phyloP scores from a whole-genome alignment of 1,284 basidiomycete genomes.

The Leccinum angustisporum region DNA sequence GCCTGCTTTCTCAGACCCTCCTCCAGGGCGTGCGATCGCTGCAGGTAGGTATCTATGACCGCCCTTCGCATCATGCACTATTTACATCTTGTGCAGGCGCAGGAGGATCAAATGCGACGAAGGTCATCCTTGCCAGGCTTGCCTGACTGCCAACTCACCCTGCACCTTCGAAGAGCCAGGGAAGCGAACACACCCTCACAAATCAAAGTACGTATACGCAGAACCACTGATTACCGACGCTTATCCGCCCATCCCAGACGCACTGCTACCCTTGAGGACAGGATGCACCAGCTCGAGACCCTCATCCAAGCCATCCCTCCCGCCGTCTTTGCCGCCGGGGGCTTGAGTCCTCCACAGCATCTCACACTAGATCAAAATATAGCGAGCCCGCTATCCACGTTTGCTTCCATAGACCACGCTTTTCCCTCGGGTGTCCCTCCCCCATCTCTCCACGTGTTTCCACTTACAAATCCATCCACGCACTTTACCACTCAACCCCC shows the following conservation, averaged over 20 bases:
- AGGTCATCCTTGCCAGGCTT: slow-evolving; percentile 82
- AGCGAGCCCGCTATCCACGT: slow-evolving; percentile 52
- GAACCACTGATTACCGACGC: not conserved
- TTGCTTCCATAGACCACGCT: slow-evolving; percentile 43
- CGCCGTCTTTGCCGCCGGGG: slow-evolving; percentile 67
- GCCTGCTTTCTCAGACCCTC: slow-evolving; percentile 8
- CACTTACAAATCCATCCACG: slow-evolving; percentile 74
- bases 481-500: slow-evolving; percentile 55
- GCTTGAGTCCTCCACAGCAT: slow-evolving; percentile 33
- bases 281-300: slow-evolving; percentile 81
- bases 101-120: slow-evolving; percentile 82
- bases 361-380: slow-evolving; percentile 34
- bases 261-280: slow-evolving; percentile 75
- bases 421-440: slow-evolving; percentile 73
- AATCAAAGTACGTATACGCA: slow-evolving; percentile 63
- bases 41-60: slow-evolving; percentile 56
- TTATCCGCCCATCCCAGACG: slow-evolving; percentile 43
- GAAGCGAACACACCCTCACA: slow-evolving; percentile 79
- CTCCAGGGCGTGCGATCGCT: slow-evolving; percentile 77
- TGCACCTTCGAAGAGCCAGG: slow-evolving; percentile 85
- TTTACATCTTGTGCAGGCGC: slow-evolving; percentile 46
- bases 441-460: slow-evolving; percentile 70
- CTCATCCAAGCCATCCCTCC: slow-evolving; percentile 80
- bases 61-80: not conserved
- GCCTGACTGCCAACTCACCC: slow-evolving; percentile 70